Base-by-base conservation (phyloP, 2,329 filamentous ascomycete species). In the Neonectria faginata region DNA sequence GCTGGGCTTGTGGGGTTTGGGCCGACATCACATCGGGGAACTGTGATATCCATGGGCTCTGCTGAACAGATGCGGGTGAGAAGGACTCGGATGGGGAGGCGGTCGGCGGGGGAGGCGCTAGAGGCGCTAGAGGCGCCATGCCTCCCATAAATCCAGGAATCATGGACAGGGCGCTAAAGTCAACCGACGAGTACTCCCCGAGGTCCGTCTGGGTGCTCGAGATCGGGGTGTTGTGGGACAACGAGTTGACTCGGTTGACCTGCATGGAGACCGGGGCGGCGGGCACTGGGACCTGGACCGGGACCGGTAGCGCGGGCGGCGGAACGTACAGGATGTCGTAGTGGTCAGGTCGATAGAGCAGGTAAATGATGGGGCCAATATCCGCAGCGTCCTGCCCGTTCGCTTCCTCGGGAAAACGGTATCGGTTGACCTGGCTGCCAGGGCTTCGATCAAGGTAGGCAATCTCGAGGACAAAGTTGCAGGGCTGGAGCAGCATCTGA, bases 271-370 rank as follows among this genome's bases (percentile, higher is more conserved):
- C 66, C 1, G 78, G 75, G 11, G 73, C 48, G 18, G 57, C 33
- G 74, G 74, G 64, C 61, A 68, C 48, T 55, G 74, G 64, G 57
- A 75, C 64, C 68, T 59, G 31, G 10, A 53, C n/a, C 5, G 52
- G 45, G 20, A 55, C 16, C 7, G 36, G 76, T 69, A 67, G 62
- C 48, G 63, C 53, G 8, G 66, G 66, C 2, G 63, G 73, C 60
- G 85, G 82, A 76, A 88, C 90, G 83, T 99, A 99, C 36, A 98
- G 85, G 66, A 99, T 90, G 78, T 98, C 96, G 79, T 98, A 99
- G 79, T 98, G 96, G 65, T 93, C 93, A 45, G 83, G 97, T 76
- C 82, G 89, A 86, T 81, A 94, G 75, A 84, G 85, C 65, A 86
- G 81, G 70, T 88, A 83, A 39, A 90, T 86, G 33, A 86, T 83